Percentiles rank a stretch among this genome's conserved stretches.
Conservation (phyloP, 345 rosid genomes). For the Salix arbutifolia region DNA sequence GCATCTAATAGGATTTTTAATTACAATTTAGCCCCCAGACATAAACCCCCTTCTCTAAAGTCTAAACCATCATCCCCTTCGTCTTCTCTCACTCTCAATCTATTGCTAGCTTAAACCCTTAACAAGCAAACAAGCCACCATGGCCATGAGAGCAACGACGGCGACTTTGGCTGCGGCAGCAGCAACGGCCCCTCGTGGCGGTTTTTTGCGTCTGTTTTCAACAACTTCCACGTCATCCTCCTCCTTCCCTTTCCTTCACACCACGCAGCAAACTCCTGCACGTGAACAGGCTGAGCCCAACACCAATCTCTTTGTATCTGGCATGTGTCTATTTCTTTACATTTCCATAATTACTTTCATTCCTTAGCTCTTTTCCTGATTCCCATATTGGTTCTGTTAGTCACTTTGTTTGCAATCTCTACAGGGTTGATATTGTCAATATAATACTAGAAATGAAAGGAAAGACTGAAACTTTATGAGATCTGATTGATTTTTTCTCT, state of each 20-base stretch:
- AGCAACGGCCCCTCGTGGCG: slow-evolving; percentile 29
- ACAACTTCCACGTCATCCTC: slow-evolving; percentile 36
- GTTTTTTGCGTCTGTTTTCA: slow-evolving; percentile 48
- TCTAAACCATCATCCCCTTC: too few species aligned
- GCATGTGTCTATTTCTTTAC: slow-evolving; percentile 11
- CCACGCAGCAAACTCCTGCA: slow-evolving; percentile 29
- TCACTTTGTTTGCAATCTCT: neutral
- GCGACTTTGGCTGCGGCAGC: slow-evolving; percentile 24
- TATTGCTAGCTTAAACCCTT: slow-evolving; percentile 14
- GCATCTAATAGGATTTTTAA: too few species aligned
- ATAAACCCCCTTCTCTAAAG: too few species aligned
- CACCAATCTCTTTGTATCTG: slow-evolving; percentile 73
- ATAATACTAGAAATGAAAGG: neutral
- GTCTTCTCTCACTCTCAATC: too few species aligned
- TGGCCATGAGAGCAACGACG: slow-evolving; percentile 39
- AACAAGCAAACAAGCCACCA: neutral
- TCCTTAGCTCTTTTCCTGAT: neutral
- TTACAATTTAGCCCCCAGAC: too few species aligned
- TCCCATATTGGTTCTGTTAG: neutral
- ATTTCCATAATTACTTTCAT: neutral
- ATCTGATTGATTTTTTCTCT: neutral
- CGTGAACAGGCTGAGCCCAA: slow-evolving; percentile 69
- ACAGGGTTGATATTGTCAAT: neutral
- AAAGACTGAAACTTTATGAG: neutral
- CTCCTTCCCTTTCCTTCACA: slow-evolving; percentile 28